Conservation (phyloP, 2,329 filamentous ascomycete genomes). For the Scedosporium aurantiacum region DNA sequence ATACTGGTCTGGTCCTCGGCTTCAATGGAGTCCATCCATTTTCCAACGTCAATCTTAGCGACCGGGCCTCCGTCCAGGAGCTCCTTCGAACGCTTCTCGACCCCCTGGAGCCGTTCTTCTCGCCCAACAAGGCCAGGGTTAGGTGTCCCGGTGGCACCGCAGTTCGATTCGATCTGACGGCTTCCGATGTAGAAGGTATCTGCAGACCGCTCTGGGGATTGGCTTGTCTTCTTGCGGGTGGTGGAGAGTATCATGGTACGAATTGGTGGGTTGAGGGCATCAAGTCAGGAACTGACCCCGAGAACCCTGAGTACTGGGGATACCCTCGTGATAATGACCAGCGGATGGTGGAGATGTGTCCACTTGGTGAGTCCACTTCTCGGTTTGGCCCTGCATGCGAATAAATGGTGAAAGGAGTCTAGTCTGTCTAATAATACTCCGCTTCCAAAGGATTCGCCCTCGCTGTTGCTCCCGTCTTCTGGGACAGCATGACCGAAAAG, state of each 20-base stretch:
- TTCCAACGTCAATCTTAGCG: slow-evolving; percentile 35
- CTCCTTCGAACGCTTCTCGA: slow-evolving; percentile 55
- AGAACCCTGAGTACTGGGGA: slow-evolving; percentile 64
- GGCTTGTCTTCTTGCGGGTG: slow-evolving; percentile 58
- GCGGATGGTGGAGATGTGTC: slow-evolving; percentile 78
- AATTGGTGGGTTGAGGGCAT: slow-evolving; percentile 57
- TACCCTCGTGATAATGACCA: slow-evolving; percentile 67
- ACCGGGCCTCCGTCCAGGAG: slow-evolving; percentile 46
- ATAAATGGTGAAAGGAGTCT: neutral
- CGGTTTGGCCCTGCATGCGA: neutral
- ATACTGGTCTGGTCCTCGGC: slow-evolving; percentile 27
- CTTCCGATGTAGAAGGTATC: slow-evolving; percentile 66
- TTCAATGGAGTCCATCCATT: slow-evolving; percentile 46
- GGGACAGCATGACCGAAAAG: slow-evolving; percentile 51
- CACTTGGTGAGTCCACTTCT: slow-evolving; percentile 39
- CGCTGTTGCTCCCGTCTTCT: slow-evolving; percentile 56
- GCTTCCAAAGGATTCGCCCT: slow-evolving; percentile 47
- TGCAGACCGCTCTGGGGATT: slow-evolving; percentile 68
- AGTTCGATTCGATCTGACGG: slow-evolving; percentile 66
- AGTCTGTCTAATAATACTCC: neutral
- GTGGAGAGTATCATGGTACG: slow-evolving; percentile 51
- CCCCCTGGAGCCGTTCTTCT: slow-evolving; percentile 62
- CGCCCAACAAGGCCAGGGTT: slow-evolving; percentile 52
- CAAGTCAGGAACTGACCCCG: slow-evolving; percentile 58
- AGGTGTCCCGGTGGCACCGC: slow-evolving; percentile 59